Conservation (phyloP, 179 eudicot species). For the Beta lomatogona region DNA sequence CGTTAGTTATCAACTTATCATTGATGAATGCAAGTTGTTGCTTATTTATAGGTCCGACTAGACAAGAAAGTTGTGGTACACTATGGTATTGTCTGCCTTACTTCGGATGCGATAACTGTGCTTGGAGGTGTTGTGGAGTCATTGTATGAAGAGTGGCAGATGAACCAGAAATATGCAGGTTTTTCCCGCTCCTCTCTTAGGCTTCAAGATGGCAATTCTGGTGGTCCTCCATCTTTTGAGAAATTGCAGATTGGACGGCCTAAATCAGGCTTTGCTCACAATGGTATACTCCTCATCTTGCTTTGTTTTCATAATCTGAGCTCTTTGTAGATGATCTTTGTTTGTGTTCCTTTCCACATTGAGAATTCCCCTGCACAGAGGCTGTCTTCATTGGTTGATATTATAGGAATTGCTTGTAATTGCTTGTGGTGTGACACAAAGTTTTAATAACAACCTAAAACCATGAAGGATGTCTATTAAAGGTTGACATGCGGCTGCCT, state of each 20-base stretch:
- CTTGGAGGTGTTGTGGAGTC: constrained; percentile 80
- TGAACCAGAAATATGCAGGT: constrained; percentile 82
- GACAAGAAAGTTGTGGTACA: constrained; percentile 61
- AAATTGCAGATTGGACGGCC: constrained; percentile 61
- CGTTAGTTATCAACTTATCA: not conserved
- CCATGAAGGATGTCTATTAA: not conserved
- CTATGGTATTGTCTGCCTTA: constrained; percentile 72
- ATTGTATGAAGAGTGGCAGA: constrained; percentile 88
- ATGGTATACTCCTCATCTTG: constrained; percentile 34
- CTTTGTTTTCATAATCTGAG: constrained; percentile 2
- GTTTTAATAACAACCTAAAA: not conserved
- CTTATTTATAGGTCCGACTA: constrained; percentile 56
- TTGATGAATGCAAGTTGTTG: not conserved
- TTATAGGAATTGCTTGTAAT: not conserved
- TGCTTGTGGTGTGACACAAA: not conserved
- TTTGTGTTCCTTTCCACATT: not conserved
- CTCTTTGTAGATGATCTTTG: not conserved
- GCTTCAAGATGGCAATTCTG: constrained; percentile 43
- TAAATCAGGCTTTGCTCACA: constrained; percentile 36
- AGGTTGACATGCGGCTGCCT: not conserved
- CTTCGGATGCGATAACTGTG: constrained; percentile 62
- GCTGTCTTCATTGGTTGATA: not conserved
- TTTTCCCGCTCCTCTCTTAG: constrained; percentile 59
- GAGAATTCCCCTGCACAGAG: not conserved
- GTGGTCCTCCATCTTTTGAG: constrained; percentile 81